Evolutionary conservation across 495 filamentous ascomycete species (phyloP).

Genomic region (Penicillium antarcticum): DNA sequence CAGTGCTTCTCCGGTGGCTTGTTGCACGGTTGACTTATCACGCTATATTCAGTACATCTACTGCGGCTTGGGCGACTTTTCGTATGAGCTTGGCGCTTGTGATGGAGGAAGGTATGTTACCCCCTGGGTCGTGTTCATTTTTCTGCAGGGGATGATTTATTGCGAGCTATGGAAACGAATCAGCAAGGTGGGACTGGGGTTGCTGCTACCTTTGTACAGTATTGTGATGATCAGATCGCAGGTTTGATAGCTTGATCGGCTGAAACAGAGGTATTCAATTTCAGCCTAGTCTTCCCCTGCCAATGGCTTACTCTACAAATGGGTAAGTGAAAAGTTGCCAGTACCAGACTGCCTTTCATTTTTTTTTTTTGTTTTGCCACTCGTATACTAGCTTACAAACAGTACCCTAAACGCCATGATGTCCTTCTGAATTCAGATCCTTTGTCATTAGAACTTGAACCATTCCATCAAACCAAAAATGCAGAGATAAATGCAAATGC

Average conservation of each 20-base stretch:
- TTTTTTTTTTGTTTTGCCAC: too few species aligned
- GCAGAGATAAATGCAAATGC: neutral
- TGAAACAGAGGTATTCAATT: too few species aligned
- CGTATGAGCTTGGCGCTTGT: conserved; percentile 24
- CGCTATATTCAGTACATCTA: conserved; percentile 35
- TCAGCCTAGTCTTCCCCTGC: neutral
- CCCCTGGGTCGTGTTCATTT: conserved; percentile 38
- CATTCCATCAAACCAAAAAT: neutral
- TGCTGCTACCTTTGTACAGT: neutral
- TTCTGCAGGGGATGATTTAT: conserved; percentile 26
- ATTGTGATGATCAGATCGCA: conserved; percentile 1
- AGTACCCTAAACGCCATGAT: too few species aligned
- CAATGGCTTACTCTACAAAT: neutral
- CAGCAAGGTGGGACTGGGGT: conserved; percentile 15
- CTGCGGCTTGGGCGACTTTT: conserved; percentile 37
- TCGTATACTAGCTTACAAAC: too few species aligned
- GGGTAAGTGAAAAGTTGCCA: neutral
- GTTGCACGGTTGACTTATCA: conserved; percentile 23
- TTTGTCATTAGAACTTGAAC: too few species aligned
- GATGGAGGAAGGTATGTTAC: conserved; percentile 34
- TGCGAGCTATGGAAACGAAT: conserved; percentile 18
- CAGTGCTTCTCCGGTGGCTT: conserved; percentile 9
- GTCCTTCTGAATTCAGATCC: too few species aligned
- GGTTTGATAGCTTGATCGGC: too few species aligned
- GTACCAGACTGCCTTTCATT: too few species aligned